Percentiles rank a stretch among this genome's conserved stretches.
Conservation (phyloP, 1,139 yeast genomes). For the Saccharomycopsis crataegensis region DNA sequence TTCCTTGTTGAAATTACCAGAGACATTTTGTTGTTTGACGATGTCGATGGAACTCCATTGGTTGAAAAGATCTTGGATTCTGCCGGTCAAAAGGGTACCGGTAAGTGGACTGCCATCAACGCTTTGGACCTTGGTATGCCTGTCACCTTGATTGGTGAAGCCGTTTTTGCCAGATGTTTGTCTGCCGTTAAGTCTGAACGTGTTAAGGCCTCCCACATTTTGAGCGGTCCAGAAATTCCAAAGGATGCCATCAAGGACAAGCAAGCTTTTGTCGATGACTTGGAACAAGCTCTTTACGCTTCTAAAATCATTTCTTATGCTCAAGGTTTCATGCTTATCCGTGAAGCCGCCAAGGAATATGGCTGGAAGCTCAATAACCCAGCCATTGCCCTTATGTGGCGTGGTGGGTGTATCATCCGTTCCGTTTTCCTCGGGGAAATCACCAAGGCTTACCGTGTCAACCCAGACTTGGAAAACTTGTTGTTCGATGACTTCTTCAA, state of each 20-base stretch:
- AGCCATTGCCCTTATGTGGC: constrained; percentile 98
- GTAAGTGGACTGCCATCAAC: constrained; percentile 99
- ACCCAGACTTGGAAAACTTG: constrained; percentile 91
- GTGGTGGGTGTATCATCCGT: constrained; percentile 99
- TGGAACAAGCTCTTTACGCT: constrained; percentile 97
- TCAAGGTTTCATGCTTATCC: constrained; percentile 98
- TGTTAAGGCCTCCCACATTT: constrained; percentile 68
- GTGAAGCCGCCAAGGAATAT: constrained; percentile 96
- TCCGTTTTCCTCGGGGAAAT: constrained; percentile 97
- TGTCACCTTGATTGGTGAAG: constrained; percentile 97
- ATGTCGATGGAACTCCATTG: constrained; percentile 81
- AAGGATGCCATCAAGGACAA: constrained; percentile 62
- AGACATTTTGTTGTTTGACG: constrained; percentile 85
- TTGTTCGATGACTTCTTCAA: constrained; percentile 93
- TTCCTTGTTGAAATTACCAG: constrained; percentile 96
- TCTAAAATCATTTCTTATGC: constrained; percentile 98
- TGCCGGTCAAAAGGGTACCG: constrained; percentile 99
- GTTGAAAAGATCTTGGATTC: constrained; percentile 94
- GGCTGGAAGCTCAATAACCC: constrained; percentile 98
- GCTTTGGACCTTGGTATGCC: constrained; percentile 98
- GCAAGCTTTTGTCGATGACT: constrained; percentile 78
- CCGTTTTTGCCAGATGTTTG: constrained; percentile 93
- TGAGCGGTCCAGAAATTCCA: constrained; percentile 70
- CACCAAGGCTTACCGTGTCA: constrained; percentile 90
- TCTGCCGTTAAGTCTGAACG: constrained; percentile 92